phyloP scores from a whole-genome alignment of 139 green algal genomes.

The Zygnema cylindricum region DNA sequence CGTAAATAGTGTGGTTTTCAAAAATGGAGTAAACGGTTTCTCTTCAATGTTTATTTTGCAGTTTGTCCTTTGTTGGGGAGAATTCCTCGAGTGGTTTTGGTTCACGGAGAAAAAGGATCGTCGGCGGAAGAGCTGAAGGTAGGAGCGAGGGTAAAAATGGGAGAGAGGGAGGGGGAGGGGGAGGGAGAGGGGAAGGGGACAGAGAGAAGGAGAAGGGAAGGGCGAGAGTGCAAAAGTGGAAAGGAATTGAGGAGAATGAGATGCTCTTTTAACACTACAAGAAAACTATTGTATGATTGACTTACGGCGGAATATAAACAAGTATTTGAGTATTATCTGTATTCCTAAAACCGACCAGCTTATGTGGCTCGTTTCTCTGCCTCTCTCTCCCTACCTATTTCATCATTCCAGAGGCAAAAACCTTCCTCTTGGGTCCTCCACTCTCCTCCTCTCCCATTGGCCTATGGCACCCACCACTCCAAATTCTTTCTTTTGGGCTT shows the following conservation, averaged over 20 bases:
- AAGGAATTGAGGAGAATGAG: background rate
- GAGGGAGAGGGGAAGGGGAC: background rate
- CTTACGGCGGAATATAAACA: background rate
- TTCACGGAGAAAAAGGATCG: background rate
- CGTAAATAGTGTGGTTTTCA: background rate
- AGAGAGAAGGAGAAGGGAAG: background rate
- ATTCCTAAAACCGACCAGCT: too few relatives aligned
- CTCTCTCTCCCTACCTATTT: background rate
- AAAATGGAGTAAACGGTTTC: background rate
- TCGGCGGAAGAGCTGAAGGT: background rate
- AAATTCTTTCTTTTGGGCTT: slow-evolving; percentile 75
- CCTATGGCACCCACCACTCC: slow-evolving; percentile 63
- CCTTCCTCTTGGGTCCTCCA: slow-evolving; percentile 15
- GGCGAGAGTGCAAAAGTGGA: background rate
- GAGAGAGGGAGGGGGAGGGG: background rate
- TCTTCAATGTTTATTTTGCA: background rate
- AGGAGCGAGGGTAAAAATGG: too few relatives aligned
- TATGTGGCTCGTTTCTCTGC: too few relatives aligned
- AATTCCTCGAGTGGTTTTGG: background rate
- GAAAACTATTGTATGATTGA: background rate
- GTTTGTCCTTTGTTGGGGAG: background rate
- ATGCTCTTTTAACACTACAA: too few relatives aligned
- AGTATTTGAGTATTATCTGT: too few relatives aligned
- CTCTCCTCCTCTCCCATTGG: slow-evolving; percentile 21
- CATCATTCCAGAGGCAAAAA: slow-evolving; percentile 1